These are phyloP conservation scores for Asterionellopsis glacialis DNA, from an alignment of 108 stramenopile species.

Conservation along the genomic window DNA sequence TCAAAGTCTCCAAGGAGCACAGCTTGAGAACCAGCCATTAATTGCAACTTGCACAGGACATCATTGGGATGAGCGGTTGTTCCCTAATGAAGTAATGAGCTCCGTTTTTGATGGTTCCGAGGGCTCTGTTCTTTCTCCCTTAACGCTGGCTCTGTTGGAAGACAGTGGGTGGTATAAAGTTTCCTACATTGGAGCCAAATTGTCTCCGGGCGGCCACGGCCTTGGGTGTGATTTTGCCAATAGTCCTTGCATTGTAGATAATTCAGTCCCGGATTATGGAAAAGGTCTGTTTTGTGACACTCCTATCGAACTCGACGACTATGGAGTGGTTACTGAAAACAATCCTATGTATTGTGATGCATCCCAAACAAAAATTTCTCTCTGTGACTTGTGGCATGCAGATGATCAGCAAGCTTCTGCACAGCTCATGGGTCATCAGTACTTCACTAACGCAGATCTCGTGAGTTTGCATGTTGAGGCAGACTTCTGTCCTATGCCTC, in stretches of 20 bases:
- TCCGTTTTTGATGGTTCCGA: constrained; percentile 64
- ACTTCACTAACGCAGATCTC: background rate
- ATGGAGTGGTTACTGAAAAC: background rate
- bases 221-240: constrained; percentile 82
- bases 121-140: constrained; percentile 56
- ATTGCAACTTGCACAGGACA: constrained; percentile 64
- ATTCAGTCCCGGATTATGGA: constrained; percentile 26
- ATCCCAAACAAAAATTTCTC: constrained; percentile 3
- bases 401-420: too few species aligned
- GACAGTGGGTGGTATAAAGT: constrained; percentile 86
- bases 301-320: background rate
- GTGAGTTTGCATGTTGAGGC: background rate
- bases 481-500: constrained; percentile 10
- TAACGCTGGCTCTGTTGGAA: constrained; percentile 80
- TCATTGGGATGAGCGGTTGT: constrained; percentile 48
- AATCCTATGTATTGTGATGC: constrained; percentile 5
- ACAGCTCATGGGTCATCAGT: background rate
- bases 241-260: constrained; percentile 46
- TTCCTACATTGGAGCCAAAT: constrained; percentile 36
- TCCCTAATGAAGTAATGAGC: constrained; percentile 47
- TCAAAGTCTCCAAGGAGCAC: constrained; percentile 52
- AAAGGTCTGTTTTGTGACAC: constrained; percentile 18
- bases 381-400: constrained; percentile 13
- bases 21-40: constrained; percentile 49
- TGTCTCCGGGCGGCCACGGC: constrained; percentile 59